Percentiles rank a stretch among this genome's conserved stretches.
Conservation (phyloP, 2,329 filamentous ascomycete genomes). For the Lecanicillium sp. region DNA sequence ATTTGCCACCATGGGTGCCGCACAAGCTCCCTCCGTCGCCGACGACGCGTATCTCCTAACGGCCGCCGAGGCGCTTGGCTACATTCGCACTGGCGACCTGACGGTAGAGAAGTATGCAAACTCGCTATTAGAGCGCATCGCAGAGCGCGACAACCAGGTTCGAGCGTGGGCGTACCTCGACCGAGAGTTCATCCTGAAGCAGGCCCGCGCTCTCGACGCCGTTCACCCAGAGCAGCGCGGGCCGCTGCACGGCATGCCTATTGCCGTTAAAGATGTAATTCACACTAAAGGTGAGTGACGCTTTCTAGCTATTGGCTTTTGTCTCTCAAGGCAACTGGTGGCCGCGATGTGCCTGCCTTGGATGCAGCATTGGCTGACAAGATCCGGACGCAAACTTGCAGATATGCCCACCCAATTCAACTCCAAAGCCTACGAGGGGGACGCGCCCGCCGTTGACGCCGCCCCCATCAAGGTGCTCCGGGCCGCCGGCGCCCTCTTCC, state of each 20-base stretch:
- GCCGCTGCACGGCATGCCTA: slow-evolving; percentile 49
- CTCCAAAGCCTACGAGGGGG: slow-evolving; percentile 45
- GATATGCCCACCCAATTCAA: slow-evolving; percentile 54
- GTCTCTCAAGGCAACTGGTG: too few relatives aligned
- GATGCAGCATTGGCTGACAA: background rate
- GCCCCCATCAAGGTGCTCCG: slow-evolving; percentile 18
- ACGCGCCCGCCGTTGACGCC: slow-evolving; percentile 19
- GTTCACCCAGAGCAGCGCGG: slow-evolving; percentile 43
- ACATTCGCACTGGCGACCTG: slow-evolving; percentile 34
- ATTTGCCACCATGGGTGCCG: slow-evolving; percentile 12
- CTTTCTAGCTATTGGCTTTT: too few relatives aligned
- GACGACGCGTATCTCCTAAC: slow-evolving; percentile 21
- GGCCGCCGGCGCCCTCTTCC: slow-evolving; percentile 9
- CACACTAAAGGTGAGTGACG: slow-evolving; percentile 43
- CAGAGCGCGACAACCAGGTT: slow-evolving; percentile 37
- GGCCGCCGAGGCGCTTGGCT: slow-evolving; percentile 32
- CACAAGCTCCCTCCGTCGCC: slow-evolving; percentile 12
- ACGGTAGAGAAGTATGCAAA: slow-evolving; percentile 44
- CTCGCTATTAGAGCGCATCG: slow-evolving; percentile 40
- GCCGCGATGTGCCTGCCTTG: too few relatives aligned
- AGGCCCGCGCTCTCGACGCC: slow-evolving; percentile 45
- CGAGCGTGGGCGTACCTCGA: slow-evolving; percentile 47
- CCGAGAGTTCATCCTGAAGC: slow-evolving; percentile 38
- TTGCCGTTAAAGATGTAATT: slow-evolving; percentile 58
- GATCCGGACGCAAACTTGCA: too few relatives aligned